phyloP scores from a whole-genome alignment of 768 basidiomycete genomes.

The Serendipita sp. region DNA sequence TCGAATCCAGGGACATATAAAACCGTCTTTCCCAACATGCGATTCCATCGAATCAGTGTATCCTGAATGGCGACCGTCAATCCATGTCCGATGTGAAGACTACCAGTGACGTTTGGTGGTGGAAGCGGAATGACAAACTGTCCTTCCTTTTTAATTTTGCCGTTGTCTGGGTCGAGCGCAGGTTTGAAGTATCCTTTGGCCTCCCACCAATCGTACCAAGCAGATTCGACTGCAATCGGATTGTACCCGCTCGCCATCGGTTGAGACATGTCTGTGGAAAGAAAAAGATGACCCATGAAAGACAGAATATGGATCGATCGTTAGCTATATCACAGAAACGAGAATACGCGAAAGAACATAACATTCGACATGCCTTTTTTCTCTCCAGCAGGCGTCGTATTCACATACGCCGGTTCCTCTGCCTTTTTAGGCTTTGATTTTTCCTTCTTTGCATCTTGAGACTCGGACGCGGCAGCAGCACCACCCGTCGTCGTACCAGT shows the following conservation, averaged over 20 bases:
- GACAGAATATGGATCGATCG: background rate
- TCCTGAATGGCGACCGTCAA: slow-evolving; percentile 88
- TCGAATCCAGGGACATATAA: slow-evolving; percentile 91
- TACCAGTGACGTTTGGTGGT: slow-evolving; percentile 94
- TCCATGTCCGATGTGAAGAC: slow-evolving; percentile 88
- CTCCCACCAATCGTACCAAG: slow-evolving; percentile 99
- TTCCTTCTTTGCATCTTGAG: slow-evolving; percentile 42
- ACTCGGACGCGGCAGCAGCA: slow-evolving; percentile 20
- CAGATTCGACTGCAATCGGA: slow-evolving; percentile 81
- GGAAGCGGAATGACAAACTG: slow-evolving; percentile 77
- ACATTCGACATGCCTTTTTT: slow-evolving; percentile 58
- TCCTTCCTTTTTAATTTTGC: slow-evolving; percentile 43
- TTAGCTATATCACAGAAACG: background rate
- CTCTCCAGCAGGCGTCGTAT: slow-evolving; percentile 74
- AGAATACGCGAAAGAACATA: too few species aligned
- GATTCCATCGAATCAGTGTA: slow-evolving; percentile 80
- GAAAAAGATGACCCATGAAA: background rate
- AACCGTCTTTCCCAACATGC: slow-evolving; percentile 85
- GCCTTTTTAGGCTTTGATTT: slow-evolving; percentile 64
- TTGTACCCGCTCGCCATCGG: slow-evolving; percentile 92
- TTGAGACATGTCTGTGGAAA: slow-evolving; percentile 50
- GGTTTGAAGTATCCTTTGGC: slow-evolving; percentile 83
- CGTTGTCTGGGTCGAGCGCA: slow-evolving; percentile 32
- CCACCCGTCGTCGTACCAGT: too few species aligned
- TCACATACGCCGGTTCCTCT: slow-evolving; percentile 62